Evolutionary conservation across 805 yeast species (phyloP), one percentile per base, ranked within the genome.

Genomic region (Wickerhamomyces rabaulensis): DNA sequence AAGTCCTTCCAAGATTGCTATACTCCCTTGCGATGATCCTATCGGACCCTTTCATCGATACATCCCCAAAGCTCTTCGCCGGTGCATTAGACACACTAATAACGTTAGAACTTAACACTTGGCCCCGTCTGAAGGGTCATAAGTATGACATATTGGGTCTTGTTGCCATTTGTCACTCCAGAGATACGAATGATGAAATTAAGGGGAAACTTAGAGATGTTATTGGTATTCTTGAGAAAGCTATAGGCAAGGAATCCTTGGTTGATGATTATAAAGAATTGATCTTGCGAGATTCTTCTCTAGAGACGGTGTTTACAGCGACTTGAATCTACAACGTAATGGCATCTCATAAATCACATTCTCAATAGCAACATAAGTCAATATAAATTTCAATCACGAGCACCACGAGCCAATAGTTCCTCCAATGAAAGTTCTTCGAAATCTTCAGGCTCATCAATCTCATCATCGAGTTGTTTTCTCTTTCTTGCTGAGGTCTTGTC

Each of bases 21-120:
- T 53, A 51, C 27, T 36, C 52, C 13, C 6, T 60, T 9, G 61
- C 63, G 0, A 51, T 40, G 12, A 23, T 60, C 3, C 13, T 59
- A 12, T 36, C 55, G 0, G 52, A 59, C 39, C 64, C 64, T 1
- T 59, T 58, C 42, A 47, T 58, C 9, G 53, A 52, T 36, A 8
- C 49, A 9, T 21, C 46, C 15, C 49, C 47, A 6, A 36, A 47
- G 3, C 27, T 60, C 10, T 52, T 58, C 23, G 16, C 3, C 10
- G 20, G 38, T 5, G 17, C 48, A 0, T 25, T 60, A 16, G 48
- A 49, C n/a, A 44, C 52, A 22, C 31, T 60, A 7, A 42, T 45
- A 1, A n/a, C 49, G 2, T 25, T 53, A 2, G 53, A 53, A 22
- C 9, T 51, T 17, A 55, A 53, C 22, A 43, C 58, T 17, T 60